Base-by-base conservation (phyloP, 805 yeast genomes). In the Wickerhamiella spandovensis region DNA sequence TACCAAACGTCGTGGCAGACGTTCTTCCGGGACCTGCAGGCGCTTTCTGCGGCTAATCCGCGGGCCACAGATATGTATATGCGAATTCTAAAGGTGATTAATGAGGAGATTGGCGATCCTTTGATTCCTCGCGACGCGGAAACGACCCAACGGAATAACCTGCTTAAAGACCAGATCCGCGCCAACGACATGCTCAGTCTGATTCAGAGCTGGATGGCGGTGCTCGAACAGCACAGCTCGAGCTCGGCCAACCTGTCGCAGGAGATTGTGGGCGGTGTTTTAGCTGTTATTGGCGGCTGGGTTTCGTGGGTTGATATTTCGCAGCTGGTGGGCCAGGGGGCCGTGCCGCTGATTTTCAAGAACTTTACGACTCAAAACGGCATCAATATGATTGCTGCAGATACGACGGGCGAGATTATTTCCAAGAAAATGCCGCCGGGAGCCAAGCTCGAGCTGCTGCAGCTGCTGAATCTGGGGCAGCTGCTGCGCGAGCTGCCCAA, bases 91-190 rank as follows among this genome's bases (percentile, higher is more conserved):
- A 65, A 79, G 43, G 77, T 83, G 28, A 78, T 92, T 53, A 97
- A 92, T 64, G 81, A 81, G 25, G 96, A 89, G 66, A 87, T 92
- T 57, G 98, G 95, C 32, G 98, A 92, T 64, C 92, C 84, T 62
- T 75, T 89, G 56, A 83, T 88, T 55, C 68, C 79, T 30, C 77
- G 95, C 58, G 77, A 82, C 18, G 53, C 61, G 10, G 78, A 78
- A 56, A 76, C 76, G 22, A 65, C 73, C 15, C 81, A 79, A 44
- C 76, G 85, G 59, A 85, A 84, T 64, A 82, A 76, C 57, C 66
- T 70, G 43, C 71, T 92, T 53, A 92, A 92, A 62, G 99, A 92
- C 65, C 72, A 77, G 23, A 82, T 92, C 57, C 76, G 99, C 65
- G 72, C 73, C 12, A 73, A 78, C 47, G 97, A 88, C 63, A 81